These are phyloP conservation scores for Kwoniella pini DNA, from an alignment of 768 basidiomycete species.

Conservation along the genomic window DNA sequence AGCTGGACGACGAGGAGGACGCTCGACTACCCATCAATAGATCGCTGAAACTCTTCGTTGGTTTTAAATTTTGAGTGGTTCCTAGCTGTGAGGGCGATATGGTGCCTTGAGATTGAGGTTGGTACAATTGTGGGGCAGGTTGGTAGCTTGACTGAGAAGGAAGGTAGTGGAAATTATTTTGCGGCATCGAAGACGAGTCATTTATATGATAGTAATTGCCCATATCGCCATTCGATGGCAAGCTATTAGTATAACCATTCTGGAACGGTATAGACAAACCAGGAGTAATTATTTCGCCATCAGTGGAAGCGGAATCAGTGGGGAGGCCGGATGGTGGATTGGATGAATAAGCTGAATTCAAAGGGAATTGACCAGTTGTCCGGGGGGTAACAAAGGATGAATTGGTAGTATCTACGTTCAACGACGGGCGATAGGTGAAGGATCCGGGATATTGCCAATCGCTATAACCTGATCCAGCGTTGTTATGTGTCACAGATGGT, in stretches of 20 bases:
- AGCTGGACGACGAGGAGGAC: constrained; percentile 41
- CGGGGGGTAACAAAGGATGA: constrained; percentile 12
- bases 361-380: constrained; percentile 7
- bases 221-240: neutral
- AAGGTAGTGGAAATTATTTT: constrained; percentile 4
- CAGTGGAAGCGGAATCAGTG: constrained; percentile 3
- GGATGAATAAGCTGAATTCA: constrained; percentile 10
- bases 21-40: constrained; percentile 34
- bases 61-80: constrained; percentile 23
- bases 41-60: constrained; percentile 32
- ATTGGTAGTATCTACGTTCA: constrained; percentile 20
- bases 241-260: constrained; percentile 4
- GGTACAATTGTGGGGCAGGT: neutral
- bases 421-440: constrained; percentile 21
- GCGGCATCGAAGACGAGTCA: constrained; percentile 1
- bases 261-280: constrained; percentile 3
- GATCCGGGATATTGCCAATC: constrained; percentile 5
- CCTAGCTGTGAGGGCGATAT: constrained; percentile 38
- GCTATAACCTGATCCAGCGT: neutral
- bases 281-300: constrained; percentile 26
- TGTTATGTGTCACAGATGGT: neutral
- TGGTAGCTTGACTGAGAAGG: constrained; percentile 11
- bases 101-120: constrained; percentile 25
- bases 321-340: constrained; percentile 14
- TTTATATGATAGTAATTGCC: neutral